Base-by-base conservation (phyloP, 305 asterid species). In the Ajuga reptans region DNA sequence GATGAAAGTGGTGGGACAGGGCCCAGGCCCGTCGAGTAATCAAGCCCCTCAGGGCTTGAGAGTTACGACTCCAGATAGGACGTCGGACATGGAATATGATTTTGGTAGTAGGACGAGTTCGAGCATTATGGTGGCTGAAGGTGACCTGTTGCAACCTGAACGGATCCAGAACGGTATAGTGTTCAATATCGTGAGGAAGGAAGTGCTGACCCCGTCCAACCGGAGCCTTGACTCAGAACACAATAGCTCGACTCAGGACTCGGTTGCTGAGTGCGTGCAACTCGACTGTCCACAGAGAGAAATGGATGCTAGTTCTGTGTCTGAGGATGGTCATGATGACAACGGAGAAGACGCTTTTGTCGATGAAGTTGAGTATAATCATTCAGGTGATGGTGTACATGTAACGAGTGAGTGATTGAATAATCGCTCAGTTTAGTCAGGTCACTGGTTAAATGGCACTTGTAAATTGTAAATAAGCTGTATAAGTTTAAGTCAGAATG, bases 121-220 rank as follows among this genome's bases (percentile, higher is more conserved):
- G 0, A 86, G 96, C 80, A 84, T 92, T 57, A 72, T 59, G 82
- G 86, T 92, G 64, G 69, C 78, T 0, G 97, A 90, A 77, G 97
- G 98, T 10, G 98, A 88, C 65, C 75, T 88, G 0, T 72, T 92
- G 74, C 98, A 88, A 78, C 85, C 97, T 0, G 96, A 87, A 49
- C 79, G 90, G 57, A 76, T 84, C 14, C 82, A 74, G 41, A 84
- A 87, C 4, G 97, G 97, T 12, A 90, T 92, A 68, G 86, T 90
- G 59, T 87, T 92, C 52, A 90, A 87, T 10, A 85, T 90, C 33
- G 97, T 90, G 62, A 85, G 83, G 82, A 92, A 81, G 74, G 97
- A 84, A 24, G 86, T 41, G 18, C 12, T 88, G 83, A 80, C 94
- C 5, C 91, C 96, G 0, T 80, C 95, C 15, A 81, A 33, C 51